These are phyloP conservation scores for Globisporangium recalcitrans DNA, from an alignment of 352 stramenopile species.

Conservation along the genomic window DNA sequence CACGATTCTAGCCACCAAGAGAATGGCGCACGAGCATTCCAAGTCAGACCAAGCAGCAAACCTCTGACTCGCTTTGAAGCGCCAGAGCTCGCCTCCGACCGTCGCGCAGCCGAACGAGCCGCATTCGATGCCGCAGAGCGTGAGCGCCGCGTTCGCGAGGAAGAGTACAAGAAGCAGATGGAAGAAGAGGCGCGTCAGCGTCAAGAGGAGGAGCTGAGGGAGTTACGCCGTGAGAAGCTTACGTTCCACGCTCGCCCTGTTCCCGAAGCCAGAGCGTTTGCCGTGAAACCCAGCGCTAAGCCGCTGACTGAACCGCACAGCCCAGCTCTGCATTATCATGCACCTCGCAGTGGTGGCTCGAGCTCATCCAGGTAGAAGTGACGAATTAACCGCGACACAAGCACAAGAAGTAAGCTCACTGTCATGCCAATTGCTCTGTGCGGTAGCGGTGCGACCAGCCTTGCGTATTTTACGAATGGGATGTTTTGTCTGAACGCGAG, in stretches of 20 bases:
- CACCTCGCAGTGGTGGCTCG: not conserved
- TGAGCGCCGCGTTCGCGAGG: slow-evolving; percentile 54
- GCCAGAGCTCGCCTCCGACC: slow-evolving; percentile 59
- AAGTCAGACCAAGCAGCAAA: slow-evolving; percentile 29
- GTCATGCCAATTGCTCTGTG: not conserved
- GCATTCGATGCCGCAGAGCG: slow-evolving; percentile 66
- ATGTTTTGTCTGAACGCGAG: not conserved
- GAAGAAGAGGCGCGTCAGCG: slow-evolving; percentile 44
- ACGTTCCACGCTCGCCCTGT: slow-evolving; percentile 67
- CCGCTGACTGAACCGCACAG: slow-evolving; percentile 57
- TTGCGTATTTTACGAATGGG: not conserved
- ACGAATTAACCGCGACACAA: not conserved
- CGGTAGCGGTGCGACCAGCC: not conserved
- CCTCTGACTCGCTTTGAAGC: slow-evolving; percentile 40
- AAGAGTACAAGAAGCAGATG: slow-evolving; percentile 49
- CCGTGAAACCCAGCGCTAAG: slow-evolving; percentile 38
- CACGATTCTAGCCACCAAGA: slow-evolving; percentile 19
- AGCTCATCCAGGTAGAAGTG: slow-evolving; percentile 1
- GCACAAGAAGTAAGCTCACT: slow-evolving; percentile 8
- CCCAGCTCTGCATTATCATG: slow-evolving; percentile 31
- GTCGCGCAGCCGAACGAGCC: slow-evolving; percentile 52
- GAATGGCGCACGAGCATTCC: slow-evolving; percentile 12
- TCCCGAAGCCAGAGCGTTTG: slow-evolving; percentile 41
- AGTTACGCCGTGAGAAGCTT: slow-evolving; percentile 62
- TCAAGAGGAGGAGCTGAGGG: slow-evolving; percentile 68